phyloP scores from a whole-genome alignment of 2,329 filamentous ascomycete genomes.

The Aspergillus sp. region DNA sequence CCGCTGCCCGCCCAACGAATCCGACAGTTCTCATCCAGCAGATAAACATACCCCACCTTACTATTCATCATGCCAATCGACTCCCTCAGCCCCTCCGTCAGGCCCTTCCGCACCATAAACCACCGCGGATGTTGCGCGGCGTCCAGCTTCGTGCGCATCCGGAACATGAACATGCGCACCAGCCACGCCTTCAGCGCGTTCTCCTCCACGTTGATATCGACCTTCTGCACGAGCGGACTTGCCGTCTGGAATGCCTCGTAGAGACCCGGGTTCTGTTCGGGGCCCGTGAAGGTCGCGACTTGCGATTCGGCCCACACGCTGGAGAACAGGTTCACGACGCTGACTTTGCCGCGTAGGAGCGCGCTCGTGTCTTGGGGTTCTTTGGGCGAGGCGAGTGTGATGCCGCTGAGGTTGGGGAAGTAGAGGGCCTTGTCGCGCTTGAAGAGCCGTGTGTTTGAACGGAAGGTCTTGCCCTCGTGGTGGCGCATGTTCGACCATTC shows the following conservation, averaged over 20 bases:
- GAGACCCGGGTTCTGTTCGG: conserved; percentile 67
- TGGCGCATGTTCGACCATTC: conserved; percentile 89
- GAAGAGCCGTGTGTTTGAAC: conserved; percentile 82
- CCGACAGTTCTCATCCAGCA: conserved; percentile 81
- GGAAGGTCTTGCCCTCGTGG: conserved; percentile 84
- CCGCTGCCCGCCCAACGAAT: conserved; percentile 90
- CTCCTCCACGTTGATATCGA: conserved; percentile 88
- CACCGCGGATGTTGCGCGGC: conserved; percentile 56
- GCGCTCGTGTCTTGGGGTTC: conserved; percentile 70
- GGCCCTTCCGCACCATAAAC: conserved; percentile 59
- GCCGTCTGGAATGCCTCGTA: conserved; percentile 58
- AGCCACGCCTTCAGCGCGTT: conserved; percentile 65
- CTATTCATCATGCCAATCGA: conserved; percentile 73
- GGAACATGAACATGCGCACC: conserved; percentile 54
- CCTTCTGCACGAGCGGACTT: conserved; percentile 63
- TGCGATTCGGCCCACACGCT: conserved; percentile 84
- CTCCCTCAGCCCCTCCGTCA: conserved; percentile 57
- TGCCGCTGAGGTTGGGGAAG: conserved; percentile 88
- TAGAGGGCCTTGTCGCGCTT: conserved; percentile 77
- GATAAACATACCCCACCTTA: conserved; percentile 90
- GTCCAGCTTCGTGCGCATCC: conserved; percentile 48
- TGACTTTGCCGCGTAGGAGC: conserved; percentile 69
- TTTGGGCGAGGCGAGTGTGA: conserved; percentile 65
- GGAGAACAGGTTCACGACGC: conserved; percentile 78
- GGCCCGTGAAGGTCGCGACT: conserved; percentile 67